Evolutionary conservation across 768 basidiomycete genomes (phyloP).

Genomic region (Kwoniella sp.): DNA sequence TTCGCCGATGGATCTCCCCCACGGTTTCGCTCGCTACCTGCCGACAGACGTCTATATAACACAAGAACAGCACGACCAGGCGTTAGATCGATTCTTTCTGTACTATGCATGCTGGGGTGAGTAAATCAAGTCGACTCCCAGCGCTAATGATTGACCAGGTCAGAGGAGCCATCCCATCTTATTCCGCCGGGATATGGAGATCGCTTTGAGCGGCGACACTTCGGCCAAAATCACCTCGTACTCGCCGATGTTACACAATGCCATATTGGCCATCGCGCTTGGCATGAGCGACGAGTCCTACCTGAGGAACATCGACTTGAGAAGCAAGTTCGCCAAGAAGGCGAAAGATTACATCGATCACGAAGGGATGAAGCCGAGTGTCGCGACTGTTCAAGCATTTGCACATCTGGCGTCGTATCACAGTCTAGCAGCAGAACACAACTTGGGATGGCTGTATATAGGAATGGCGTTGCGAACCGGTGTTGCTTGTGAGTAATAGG

Average conservation of each 20-base stretch:
- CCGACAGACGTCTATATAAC: conserved; percentile 35
- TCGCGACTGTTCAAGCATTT: conserved; percentile 59
- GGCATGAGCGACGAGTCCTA: conserved; percentile 57
- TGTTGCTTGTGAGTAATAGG: conserved; percentile 38
- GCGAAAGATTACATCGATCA: conserved; percentile 59
- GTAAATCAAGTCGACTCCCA: conserved; percentile 2
- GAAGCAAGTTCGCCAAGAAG: conserved; percentile 56
- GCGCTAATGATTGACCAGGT: conserved; percentile 12
- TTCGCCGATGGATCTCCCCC: conserved; percentile 8
- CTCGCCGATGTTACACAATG: conserved; percentile 73
- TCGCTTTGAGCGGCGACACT: conserved; percentile 22
- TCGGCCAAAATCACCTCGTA: conserved; percentile 59
- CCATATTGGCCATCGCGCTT: conserved; percentile 61
- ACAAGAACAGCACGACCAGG: conserved; percentile 36
- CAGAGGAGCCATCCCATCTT: conserved; percentile 35
- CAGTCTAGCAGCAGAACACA: conserved; percentile 58
- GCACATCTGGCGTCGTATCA: conserved; percentile 59
- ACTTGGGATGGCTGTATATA: conserved; percentile 60
- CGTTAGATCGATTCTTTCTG: conserved; percentile 45
- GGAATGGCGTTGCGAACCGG: conserved; percentile 53
- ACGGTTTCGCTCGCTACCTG: conserved; percentile 31
- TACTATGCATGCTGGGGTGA: conserved; percentile 50
- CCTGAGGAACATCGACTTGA: conserved; percentile 49
- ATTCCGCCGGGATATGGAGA: conserved; percentile 36
- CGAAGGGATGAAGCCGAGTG: conserved; percentile 59